Conservation (phyloP, 192 early-diverging fungal species). For the Pilobolus umbonatus region DNA sequence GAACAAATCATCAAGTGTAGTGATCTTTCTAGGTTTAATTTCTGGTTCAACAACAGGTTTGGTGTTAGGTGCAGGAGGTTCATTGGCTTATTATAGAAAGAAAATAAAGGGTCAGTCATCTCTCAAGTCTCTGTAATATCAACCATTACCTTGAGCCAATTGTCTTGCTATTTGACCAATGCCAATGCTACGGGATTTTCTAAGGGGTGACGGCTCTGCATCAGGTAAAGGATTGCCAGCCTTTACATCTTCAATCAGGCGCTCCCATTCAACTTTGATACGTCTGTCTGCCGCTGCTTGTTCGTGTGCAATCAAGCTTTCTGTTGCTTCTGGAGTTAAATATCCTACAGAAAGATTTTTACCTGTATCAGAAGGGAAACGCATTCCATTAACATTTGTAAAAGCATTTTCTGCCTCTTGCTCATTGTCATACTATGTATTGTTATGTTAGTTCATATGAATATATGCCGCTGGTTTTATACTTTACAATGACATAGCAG, state of each 20-base stretch:
- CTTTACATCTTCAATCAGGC: constrained; percentile 8
- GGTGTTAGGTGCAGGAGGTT: background rate
- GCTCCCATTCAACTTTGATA: constrained; percentile 30
- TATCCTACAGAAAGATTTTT: constrained; percentile 15
- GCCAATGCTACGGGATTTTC: constrained; percentile 10
- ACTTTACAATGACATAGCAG: constrained; percentile 55
- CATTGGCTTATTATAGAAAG: background rate
- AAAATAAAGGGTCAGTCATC: background rate
- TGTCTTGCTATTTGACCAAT: constrained; percentile 31
- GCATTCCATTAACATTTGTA: constrained; percentile 18
- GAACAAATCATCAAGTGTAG: constrained; percentile 29
- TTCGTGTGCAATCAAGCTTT: constrained; percentile 27
- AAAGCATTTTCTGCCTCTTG: constrained; percentile 22
- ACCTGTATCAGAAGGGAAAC: constrained; percentile 28
- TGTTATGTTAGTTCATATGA: background rate
- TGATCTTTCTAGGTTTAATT: background rate
- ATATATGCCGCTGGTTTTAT: background rate
- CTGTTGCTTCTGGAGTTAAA: constrained; percentile 19
- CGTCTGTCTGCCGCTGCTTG: constrained; percentile 26
- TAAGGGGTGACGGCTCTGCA: background rate
- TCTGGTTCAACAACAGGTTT: constrained; percentile 1
- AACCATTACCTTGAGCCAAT: constrained; percentile 20
- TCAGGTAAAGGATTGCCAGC: constrained; percentile 3
- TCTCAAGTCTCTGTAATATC: background rate
- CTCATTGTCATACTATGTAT: constrained; percentile 53